Evolutionary conservation across 2,329 filamentous ascomycete genomes (phyloP), one percentile per base, ranked within the genome.

Genomic region (Fusarium abutilonis): DNA sequence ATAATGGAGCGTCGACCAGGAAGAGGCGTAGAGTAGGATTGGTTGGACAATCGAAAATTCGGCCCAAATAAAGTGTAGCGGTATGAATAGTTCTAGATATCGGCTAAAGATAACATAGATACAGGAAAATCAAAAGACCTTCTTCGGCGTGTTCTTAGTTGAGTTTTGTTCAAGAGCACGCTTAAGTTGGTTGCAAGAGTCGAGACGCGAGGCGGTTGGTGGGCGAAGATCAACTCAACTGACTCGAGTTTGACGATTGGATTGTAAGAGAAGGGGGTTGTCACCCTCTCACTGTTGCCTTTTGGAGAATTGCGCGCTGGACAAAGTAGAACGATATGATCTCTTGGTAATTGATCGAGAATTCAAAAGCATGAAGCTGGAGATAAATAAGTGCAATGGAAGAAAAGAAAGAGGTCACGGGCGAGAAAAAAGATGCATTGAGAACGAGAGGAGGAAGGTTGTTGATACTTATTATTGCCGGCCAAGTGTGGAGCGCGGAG

Each of bases 391-490:
- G 36, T 29, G 32, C 21, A 64, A 52, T 56, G 49, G 40, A 52
- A 42, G 42, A 55, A 48, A 66, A 62, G 52, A 66, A 62, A 53
- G 31, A 52, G 51, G 52, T 57, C 67, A 60, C 55, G 52, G 62
- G 40, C 56, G 53, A 69, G 57, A 52, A 56, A 59, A 49, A 63
- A 60, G 63, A 57, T 60, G 50, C 31, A 34, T 34, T 60, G 68
- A 68, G 65, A 66, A 67, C 67, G 68, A 70, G 68, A 68, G 65
- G 67, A 67, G 68, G 68, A 71, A 60, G 65, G 65, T 60, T 64
- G 68, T 70, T 68, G 68, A 70, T 70, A 71, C 68, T 70, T 70
- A 70, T 71, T 66, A 48, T 59, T 70, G 68, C 63, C 61, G 61
- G 68, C 64, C 66, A 59, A 71, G 68, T 60, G 67, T 67, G 60